These are phyloP conservation scores for Solanum virginianum DNA, from an alignment of 257 asterid genomes.

Conservation along the genomic window DNA sequence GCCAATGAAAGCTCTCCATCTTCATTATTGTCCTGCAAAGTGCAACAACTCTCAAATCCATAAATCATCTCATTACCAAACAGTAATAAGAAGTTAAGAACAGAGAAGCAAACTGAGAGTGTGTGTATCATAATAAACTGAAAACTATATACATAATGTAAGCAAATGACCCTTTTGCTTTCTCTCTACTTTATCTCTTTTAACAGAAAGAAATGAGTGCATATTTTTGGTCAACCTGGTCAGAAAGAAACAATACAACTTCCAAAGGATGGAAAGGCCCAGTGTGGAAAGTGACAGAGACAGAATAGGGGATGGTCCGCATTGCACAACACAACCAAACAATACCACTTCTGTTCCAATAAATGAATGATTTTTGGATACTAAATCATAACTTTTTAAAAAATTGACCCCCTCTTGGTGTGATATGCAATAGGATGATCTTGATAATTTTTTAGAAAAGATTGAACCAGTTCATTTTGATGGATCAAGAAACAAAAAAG, in stretches of 20 bases:
- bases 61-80: neutral
- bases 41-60: conserved; percentile 3
- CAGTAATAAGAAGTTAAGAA: neutral
- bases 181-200: neutral
- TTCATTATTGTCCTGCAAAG: conserved; percentile 72
- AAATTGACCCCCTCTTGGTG: neutral
- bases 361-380: neutral
- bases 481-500: neutral
- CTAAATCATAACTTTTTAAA: neutral
- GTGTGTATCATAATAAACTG: neutral
- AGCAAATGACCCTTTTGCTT: neutral
- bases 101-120: neutral
- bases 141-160: neutral
- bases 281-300: neutral
- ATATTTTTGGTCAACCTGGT: neutral
- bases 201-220: neutral
- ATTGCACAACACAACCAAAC: neutral
- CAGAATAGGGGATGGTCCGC: neutral
- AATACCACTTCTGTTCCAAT: neutral
- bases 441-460: neutral
- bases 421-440: neutral
- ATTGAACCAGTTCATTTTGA: neutral
- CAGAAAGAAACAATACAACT: neutral
- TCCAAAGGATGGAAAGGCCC: neutral
- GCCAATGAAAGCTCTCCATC: conserved; percentile 65